Base-by-base conservation (phyloP, 2,329 filamentous ascomycete species). In the Cladophialophora chaetospira region DNA sequence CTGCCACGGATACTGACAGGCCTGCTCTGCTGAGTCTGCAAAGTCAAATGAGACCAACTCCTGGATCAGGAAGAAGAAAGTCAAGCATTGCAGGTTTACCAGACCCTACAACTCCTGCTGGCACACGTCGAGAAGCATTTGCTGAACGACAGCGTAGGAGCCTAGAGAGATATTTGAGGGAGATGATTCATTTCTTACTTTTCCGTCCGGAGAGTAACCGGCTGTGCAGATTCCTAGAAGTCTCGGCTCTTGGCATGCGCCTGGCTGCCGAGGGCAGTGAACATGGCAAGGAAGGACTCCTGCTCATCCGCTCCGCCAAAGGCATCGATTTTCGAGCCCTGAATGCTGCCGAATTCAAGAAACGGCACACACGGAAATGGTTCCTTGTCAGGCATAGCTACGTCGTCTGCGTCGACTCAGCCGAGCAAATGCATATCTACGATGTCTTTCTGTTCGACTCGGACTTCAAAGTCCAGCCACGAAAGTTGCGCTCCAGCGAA, bases 331-430 rank as follows among this genome's bases (percentile, higher is more conserved):
- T 93, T 68, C 83, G 91, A 60, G 87, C 92, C 29, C 78, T 94
- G 69, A 91, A 87, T 2, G 90, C 91, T 0, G 80, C 84, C 49
- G 86, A 91, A 66, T 47, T 65, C 29, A 57, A 49, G 19, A 85
- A 86, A 50, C 84, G 91, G 10, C 92, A 97, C 73, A 88, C 85
- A 59, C 90, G 91, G 15, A 97, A 97, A 72, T 99, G 94, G 94
- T 99, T 99, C 70, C 79, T 97, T 17, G 91, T 99, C n/a, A 82
- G 94, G 49, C 92, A 97, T 73, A 97, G 91, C 75, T 99, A 99
- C 69, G 87, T 99, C 58, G 93, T 96, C 42, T 97, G 93, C 65
- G 92, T 97, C n/a, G 93, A 97, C 70, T 97, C 94, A 0, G 94
- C 94, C 0, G 93, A 97, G 71, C 96, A 96, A 66, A 96, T 97